Conservation (phyloP, 768 basidiomycete species). For the Cystobasidium tubakii region DNA sequence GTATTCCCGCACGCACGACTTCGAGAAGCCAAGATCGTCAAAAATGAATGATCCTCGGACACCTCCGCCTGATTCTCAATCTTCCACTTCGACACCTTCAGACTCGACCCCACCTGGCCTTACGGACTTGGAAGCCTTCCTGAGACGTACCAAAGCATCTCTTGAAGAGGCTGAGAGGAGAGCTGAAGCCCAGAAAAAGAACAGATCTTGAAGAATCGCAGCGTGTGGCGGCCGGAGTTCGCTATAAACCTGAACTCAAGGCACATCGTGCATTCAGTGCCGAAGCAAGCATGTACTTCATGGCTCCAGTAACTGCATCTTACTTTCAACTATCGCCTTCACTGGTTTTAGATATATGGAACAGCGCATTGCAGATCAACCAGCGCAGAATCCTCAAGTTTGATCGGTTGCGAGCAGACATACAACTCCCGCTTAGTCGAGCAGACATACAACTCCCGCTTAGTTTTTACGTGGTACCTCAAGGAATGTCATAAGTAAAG, state of each 20-base stretch:
- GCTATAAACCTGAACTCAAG: background rate
- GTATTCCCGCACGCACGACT: conserved; percentile 14
- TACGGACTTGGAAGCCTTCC: conserved; percentile 10
- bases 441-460: too few relatives aligned
- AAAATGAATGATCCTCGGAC: background rate
- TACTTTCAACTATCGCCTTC: too few relatives aligned
- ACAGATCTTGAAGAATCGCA: background rate
- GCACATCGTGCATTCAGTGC: too few relatives aligned
- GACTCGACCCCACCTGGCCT: background rate
- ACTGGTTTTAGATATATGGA: too few relatives aligned
- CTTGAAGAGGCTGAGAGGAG: conserved; percentile 25
- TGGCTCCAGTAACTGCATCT: too few relatives aligned
- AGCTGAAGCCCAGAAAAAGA: conserved; percentile 20
- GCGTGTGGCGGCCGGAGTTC: background rate
- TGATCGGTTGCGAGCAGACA: too few relatives aligned
- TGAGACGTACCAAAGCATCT: conserved; percentile 7
- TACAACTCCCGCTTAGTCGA: too few relatives aligned
- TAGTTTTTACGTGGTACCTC: too few relatives aligned
- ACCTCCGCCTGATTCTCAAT: background rate
- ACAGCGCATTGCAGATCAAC: too few relatives aligned
- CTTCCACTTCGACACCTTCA: background rate
- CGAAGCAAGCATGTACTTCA: too few relatives aligned
- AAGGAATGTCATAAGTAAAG: too few relatives aligned
- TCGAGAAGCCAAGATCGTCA: conserved; percentile 20
- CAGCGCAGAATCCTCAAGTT: too few relatives aligned